These are phyloP conservation scores for Voacanga thouarsii DNA, from an alignment of 257 asterid genomes.

Conservation along the genomic window DNA sequence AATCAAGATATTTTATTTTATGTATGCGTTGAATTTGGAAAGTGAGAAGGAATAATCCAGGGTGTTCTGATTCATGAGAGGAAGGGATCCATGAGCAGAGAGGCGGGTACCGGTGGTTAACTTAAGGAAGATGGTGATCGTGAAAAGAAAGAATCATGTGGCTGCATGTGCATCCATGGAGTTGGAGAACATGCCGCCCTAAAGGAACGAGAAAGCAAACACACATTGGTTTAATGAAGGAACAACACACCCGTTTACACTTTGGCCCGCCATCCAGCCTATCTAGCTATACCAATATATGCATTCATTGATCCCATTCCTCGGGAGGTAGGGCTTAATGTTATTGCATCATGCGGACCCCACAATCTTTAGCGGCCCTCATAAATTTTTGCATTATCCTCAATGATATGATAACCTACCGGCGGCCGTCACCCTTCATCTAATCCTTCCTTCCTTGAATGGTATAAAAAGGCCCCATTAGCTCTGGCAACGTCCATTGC, in stretches of 20 bases:
- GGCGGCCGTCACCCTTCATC: background rate
- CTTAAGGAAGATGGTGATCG: conserved; percentile 19
- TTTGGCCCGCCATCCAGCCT: conserved; percentile 12
- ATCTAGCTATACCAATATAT: background rate
- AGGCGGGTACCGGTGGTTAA: background rate
- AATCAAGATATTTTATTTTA: background rate
- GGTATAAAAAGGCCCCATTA: conserved; percentile 16
- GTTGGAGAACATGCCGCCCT: conserved; percentile 38
- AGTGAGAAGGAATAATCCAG: conserved; percentile 70
- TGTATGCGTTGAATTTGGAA: conserved; percentile 60
- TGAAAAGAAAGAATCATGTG: conserved; percentile 51
- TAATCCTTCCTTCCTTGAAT: background rate
- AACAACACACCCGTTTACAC: background rate
- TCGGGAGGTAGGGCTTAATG: conserved; percentile 14
- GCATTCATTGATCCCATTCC: conserved; percentile 28
- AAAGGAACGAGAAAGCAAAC: background rate
- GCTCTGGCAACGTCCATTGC: background rate
- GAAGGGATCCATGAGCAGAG: conserved; percentile 13
- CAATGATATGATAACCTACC: conserved; percentile 18
- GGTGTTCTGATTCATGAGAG: conserved; percentile 32
- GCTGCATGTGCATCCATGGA: conserved; percentile 52
- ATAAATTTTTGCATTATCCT: conserved; percentile 33
- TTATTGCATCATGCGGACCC: conserved; percentile 1
- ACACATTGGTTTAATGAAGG: no score
- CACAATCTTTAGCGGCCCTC: background rate